Conservation (phyloP, 441 rosid species). For the Pelargonium fulgidum region DNA sequence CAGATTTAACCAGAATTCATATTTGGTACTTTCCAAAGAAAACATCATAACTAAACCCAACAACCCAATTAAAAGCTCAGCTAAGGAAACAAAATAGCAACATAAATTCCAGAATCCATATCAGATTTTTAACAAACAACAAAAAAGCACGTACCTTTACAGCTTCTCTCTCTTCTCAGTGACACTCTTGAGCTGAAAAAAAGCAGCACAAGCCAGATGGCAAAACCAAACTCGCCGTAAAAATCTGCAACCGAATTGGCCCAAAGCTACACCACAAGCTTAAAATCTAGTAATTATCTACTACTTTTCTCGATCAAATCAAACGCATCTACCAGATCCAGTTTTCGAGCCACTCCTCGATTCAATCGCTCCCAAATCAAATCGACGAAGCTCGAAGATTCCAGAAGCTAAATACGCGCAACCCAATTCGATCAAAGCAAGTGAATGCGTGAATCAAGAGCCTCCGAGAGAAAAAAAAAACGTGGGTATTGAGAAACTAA, state of each 20-base stretch:
- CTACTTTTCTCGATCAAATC: slow-evolving; percentile 26
- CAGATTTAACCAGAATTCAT: neutral
- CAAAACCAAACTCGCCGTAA: slow-evolving; percentile 16
- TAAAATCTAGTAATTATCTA: neutral
- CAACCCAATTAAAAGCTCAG: neutral
- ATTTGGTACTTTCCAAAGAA: neutral
- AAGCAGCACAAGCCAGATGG: slow-evolving; percentile 18
- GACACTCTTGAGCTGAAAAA: slow-evolving; percentile 18
- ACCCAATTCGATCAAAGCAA: neutral
- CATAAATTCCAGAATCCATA: neutral
- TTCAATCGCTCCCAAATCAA: slow-evolving; percentile 18
- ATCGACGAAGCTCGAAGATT: slow-evolving; percentile 16
- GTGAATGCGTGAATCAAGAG: neutral
- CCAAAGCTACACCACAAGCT: neutral
- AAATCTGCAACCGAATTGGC: neutral
- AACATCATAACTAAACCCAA: slow-evolving; percentile 2
- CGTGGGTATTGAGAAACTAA: neutral
- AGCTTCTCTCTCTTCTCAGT: slow-evolving; percentile 21
- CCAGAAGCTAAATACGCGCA: neutral
- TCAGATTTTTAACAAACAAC: slow-evolving; percentile 7
- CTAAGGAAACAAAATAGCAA: neutral
- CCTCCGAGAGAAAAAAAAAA: neutral
- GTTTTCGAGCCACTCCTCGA: slow-evolving; percentile 11
- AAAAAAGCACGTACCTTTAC: slow-evolving; percentile 23
- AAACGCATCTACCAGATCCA: slow-evolving; percentile 28